Evolutionary conservation across 805 yeast species (phyloP), one percentile per base, ranked within the genome.

Genomic region (Yarrowia porcina): DNA sequence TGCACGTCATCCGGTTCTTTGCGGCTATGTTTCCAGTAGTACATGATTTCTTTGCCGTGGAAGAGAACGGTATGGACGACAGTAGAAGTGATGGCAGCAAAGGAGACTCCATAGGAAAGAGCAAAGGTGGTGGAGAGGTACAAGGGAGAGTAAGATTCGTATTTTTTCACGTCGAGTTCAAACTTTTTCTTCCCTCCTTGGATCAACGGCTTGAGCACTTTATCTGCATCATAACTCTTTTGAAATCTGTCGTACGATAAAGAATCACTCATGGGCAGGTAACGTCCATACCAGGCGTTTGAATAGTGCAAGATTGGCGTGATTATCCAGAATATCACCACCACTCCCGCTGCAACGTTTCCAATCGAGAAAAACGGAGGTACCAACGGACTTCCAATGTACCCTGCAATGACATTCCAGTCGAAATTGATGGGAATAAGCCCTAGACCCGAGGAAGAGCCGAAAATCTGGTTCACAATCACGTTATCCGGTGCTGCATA

Each of bases 381-480:
- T 61, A 84, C 77, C 69, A 87, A 77, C 11, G 90, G 90, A 20
- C 86, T 82, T 17, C 85, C 85, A 66, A 82, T 74, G 72, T 79
- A 81, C 32, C 75, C 76, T 9, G 84, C 80, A 41, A 85, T 76
- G 69, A 83, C 83, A 68, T 81, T 81, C 89, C 89, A 87, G 73
- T 86, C 90, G 68, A 87, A 85, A 17, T 88, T 82, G 47, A 85
- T 71, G 11, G 91, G 91, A 66, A 85, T 72, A 70, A 85, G 69
- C 20, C 89, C 90, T 64, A 86, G 74, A 13, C 92, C 92, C 15
- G 82, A 74, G 10, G 74, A 65, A 7, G 82, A 76, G 54, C 93
- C 93, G 67, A 87, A 86, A 17, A 87, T 75, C 69, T 83, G 87
- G 67, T 84, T 85, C 20, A 86, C 79, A n/a, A 79, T 78, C 60